Evolutionary conservation across 768 basidiomycete species (phyloP).

Genomic region (Phylloporus scabripes): DNA sequence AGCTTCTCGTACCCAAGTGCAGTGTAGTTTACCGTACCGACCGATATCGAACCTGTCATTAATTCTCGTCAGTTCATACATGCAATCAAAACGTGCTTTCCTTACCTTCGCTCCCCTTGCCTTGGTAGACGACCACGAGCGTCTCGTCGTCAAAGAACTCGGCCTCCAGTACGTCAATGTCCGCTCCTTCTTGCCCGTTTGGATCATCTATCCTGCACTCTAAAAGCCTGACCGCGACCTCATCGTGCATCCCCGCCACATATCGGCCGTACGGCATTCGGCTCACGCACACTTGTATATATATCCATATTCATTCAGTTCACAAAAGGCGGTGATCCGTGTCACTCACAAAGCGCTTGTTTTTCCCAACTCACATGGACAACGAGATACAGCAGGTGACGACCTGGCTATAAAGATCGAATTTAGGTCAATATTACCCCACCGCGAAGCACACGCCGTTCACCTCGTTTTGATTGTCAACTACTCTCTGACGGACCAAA

Average conservation of each 20-base stretch:
- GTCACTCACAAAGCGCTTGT: conserved; percentile 43
- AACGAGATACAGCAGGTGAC: conserved; percentile 49
- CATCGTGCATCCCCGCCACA: conserved; percentile 33
- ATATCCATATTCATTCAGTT: conserved; percentile 34
- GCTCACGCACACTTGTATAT: conserved; percentile 48
- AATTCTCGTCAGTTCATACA: conserved; percentile 30
- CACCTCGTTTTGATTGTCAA: conserved; percentile 46
- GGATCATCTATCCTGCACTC: conserved; percentile 40
- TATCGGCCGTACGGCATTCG: conserved; percentile 47
- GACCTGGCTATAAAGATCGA: conserved; percentile 35
- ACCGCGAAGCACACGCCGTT: conserved; percentile 24
- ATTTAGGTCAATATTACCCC: conserved; percentile 24
- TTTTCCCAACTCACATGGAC: conserved; percentile 39
- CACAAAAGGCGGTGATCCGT: conserved; percentile 18
- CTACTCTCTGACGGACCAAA: conserved; percentile 52
- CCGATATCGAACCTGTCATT: conserved; percentile 45
- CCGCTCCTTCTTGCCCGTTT: conserved; percentile 20
- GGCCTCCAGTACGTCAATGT: conserved; percentile 54
- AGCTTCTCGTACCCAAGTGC: conserved; percentile 56
- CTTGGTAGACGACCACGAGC: conserved; percentile 60
- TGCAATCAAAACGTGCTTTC: conserved; percentile 12
- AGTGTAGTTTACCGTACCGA: conserved; percentile 60
- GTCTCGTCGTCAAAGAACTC: conserved; percentile 78
- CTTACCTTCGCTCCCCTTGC: conserved; percentile 46
- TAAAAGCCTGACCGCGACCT: conserved; percentile 44